Base-by-base conservation (phyloP, 179 eudicot species). In the Patellifolia procumbens region DNA sequence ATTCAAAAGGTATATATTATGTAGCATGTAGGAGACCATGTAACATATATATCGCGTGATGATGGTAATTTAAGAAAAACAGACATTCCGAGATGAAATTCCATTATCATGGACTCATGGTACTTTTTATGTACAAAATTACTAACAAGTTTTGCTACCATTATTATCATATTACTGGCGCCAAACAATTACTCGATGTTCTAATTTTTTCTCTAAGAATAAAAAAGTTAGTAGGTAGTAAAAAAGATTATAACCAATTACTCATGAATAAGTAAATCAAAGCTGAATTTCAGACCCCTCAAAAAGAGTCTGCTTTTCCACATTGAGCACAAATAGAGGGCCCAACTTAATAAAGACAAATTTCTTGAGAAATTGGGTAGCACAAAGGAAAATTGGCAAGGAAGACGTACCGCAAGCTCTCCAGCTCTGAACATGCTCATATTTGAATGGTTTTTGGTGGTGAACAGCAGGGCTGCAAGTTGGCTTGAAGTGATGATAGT, bases 331-430 rank as follows among this genome's bases (percentile, higher is more conserved):
- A 63, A 34, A 43, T 1, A 24, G 43, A 1, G 46, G 17, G n/a
- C n/a, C 3, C 10, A 34, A 22, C 24, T 42, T 3, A 37, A 37
- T 7, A 22, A 3, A 16, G n/a, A 51, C 55, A 51, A 51, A 32
- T 22, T 68, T 24, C 8, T 26, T 10, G 2, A 11, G 35, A 34
- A 9, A 20, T 29, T n/a, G 24, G 49, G 22, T 20, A 66, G 55
- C 45, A 16, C 70, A 48, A n/a, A 22, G 42, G 1, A 72, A 17
- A 19, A 1, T 9, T 5, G 66, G 46, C 19, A 56, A 72, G 51
- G 58, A 72, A 51, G 7, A 78, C 89, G 20, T 87, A 95, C 99
- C 60, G 96, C 95, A 43, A 95, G 91, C 83, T 95, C 97, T 51
- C 97, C 99, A 7, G 92, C 87, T 70, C 83, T 80, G 86, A 81